phyloP scores from a whole-genome alignment of 2,329 filamentous ascomycete species.

The Alternaria sp. region DNA sequence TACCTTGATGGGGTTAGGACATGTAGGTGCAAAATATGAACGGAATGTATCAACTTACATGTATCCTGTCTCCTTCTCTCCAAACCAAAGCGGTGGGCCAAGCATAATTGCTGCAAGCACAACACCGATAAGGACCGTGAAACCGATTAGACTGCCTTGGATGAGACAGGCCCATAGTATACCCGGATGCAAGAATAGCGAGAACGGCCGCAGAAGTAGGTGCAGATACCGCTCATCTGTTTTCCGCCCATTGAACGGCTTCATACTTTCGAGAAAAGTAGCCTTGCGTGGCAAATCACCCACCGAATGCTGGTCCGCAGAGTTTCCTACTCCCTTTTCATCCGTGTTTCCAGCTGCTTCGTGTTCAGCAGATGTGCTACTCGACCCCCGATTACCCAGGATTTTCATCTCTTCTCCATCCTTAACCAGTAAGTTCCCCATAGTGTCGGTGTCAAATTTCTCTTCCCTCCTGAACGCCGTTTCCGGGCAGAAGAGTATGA shows the following conservation, averaged over 20 bases:
- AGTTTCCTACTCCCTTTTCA: slow-evolving; percentile 1
- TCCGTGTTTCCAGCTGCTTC: background rate
- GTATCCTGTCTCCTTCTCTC: slow-evolving; percentile 83
- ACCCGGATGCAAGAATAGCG: slow-evolving; percentile 34
- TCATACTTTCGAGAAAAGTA: slow-evolving; percentile 66
- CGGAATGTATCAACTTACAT: slow-evolving; percentile 39
- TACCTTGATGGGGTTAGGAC: background rate
- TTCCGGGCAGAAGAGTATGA: slow-evolving; percentile 84
- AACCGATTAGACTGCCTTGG: slow-evolving; percentile 90
- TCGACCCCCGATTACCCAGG: background rate
- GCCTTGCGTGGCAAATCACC: slow-evolving; percentile 47
- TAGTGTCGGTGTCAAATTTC: slow-evolving; percentile 72
- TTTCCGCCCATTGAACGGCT: slow-evolving; percentile 81
- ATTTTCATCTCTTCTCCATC: slow-evolving; percentile 1
- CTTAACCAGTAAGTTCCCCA: slow-evolving; percentile 38
- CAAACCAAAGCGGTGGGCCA: slow-evolving; percentile 80
- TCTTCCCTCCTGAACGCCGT: slow-evolving; percentile 75
- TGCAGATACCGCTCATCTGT: slow-evolving; percentile 75
- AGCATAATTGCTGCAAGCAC: slow-evolving; percentile 84
- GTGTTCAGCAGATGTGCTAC: background rate
- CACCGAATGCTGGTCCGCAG: slow-evolving; percentile 40
- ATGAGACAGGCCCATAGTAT: slow-evolving; percentile 65
- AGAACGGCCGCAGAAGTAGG: slow-evolving; percentile 63
- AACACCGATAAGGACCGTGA: slow-evolving; percentile 90
- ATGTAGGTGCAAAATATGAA: background rate